These are phyloP conservation scores for Ophiostoma sp. DNA, from an alignment of 2,329 filamentous ascomycete species.

Conservation along the genomic window DNA sequence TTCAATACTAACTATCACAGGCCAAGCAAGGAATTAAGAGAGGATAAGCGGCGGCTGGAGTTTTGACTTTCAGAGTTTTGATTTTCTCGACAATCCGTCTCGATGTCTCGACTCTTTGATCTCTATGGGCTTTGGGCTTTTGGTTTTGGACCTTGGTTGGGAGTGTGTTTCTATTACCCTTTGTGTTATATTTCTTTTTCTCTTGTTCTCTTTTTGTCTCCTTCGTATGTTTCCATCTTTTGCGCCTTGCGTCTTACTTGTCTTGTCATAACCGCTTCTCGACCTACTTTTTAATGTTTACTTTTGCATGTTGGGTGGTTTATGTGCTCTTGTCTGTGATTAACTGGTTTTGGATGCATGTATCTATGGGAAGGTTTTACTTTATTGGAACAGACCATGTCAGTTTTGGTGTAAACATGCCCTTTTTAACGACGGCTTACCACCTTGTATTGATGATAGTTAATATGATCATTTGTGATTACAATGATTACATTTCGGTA, in stretches of 20 bases:
- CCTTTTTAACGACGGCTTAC: too few relatives aligned
- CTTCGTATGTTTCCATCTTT: background rate
- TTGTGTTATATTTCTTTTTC: background rate
- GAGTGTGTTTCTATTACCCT: background rate
- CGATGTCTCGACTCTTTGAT: background rate
- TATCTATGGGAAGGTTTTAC: background rate
- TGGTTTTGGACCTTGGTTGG: background rate
- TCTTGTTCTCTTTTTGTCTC: background rate
- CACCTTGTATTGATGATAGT: too few relatives aligned
- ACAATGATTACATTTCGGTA: too few relatives aligned
- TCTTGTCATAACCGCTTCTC: background rate
- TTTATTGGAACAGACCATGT: background rate
- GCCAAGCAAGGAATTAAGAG: conserved; percentile 28
- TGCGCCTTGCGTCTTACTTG: background rate
- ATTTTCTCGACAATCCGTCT: background rate
- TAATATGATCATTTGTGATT: too few relatives aligned
- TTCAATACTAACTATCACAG: conserved; percentile 18
- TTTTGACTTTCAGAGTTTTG: background rate
- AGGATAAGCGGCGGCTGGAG: conserved; percentile 17
- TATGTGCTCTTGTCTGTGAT: background rate
- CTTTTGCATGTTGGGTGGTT: background rate
- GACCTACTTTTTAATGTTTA: conserved; percentile 14
- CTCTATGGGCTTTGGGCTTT: background rate
- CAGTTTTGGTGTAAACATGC: background rate
- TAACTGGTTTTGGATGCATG: background rate